Evolutionary conservation across 768 basidiomycete genomes (phyloP), one percentile per base, ranked within the genome.

Genomic region (Kwoniella sp.): DNA sequence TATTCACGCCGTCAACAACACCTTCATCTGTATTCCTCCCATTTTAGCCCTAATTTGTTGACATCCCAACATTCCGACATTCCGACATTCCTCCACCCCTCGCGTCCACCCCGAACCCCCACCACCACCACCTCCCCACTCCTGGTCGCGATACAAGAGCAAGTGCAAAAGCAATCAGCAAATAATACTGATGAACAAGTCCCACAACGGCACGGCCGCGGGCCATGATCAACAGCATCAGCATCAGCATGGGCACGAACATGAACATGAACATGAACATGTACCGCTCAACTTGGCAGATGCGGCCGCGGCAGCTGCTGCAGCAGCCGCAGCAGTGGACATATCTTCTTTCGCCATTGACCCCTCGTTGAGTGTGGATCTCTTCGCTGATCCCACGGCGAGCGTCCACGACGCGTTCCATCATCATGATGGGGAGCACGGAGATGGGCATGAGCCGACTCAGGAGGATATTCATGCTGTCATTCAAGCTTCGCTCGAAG

Each of bases 381-480:
- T 65, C 51, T 65, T 65, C 52, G 31, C 55, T 28, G 41, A 53
- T 52, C 48, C 41, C n/a, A 34, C 4, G 26, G 37, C 55, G 23
- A 47, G 30, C 13, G 34, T 11, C 12, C 20, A 25, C 13, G 30
- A 63, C 30, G 45, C 20, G 26, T 12, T 31, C 17, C 34, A 62
- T 53, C 9, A 26, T 26, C 28, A 25, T 25, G 30, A n/a, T 7
- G 48, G 12, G 23, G 47, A 50, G 20, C 23, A 54, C 29, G 34
- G 34, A 17, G 22, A 63, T 50, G 54, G 23, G 12, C 29, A 55
- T 3, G 41, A 20, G 41, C 63, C 63, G 11, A 64, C 63, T 2
- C 63, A 64, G 34, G 63, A 57, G 34, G 63, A 64, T 58, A 64
- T 64, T 23, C 55, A 64, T 58, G 63, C 63, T n/a, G 63, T 64